Evolutionary conservation across 345 rosid genomes (phyloP), one percentile per base, ranked within the genome.

Genomic region (Rhodamnia argentea): DNA sequence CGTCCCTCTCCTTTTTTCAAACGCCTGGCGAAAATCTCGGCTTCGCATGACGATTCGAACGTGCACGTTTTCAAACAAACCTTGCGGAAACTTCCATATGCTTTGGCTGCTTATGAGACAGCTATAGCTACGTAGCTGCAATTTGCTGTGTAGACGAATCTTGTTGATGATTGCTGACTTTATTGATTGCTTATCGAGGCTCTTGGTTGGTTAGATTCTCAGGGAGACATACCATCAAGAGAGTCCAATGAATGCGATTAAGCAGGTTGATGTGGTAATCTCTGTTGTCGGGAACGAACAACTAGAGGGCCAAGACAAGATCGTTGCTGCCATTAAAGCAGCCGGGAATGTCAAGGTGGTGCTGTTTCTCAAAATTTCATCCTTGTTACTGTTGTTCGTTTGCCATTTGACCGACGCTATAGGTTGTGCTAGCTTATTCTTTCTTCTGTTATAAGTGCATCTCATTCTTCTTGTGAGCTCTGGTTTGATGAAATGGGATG

Each of bases 211-310:
- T 60, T 51, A 82, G 52, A 4, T 54, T 60, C 40, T 9, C 59
- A 60, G 82, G 87, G 87, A 47, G 87, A 86, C 83, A 32, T 86
- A 29, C 23, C 62, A 86, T 42, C 85, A 62, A 20, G 62, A 27
- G 50, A 53, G 62, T 3, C 64, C 83, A 44, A 52, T 50, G 87
- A 60, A 37, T 56, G 87, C 82, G 20, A 82, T 86, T 7, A 83
- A 37, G 64, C 51, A 60, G 54, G 85, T 52, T 6, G 82, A 86
- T 44, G 84, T 86, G 23, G 87, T 82, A 55, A 86, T 86, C 40
- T 86, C 87, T 27, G 75, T 85, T 8, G 82, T 82, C 24, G 85
- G 87, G 76, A 42, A 42, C 7, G 44, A 42, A 42, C 44, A 3
- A 37, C 40, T 37, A 37, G 40, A 37, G 40, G 40, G 3, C 40